phyloP scores from a whole-genome alignment of 495 filamentous ascomycete genomes.

The Hypoxylon rickii region DNA sequence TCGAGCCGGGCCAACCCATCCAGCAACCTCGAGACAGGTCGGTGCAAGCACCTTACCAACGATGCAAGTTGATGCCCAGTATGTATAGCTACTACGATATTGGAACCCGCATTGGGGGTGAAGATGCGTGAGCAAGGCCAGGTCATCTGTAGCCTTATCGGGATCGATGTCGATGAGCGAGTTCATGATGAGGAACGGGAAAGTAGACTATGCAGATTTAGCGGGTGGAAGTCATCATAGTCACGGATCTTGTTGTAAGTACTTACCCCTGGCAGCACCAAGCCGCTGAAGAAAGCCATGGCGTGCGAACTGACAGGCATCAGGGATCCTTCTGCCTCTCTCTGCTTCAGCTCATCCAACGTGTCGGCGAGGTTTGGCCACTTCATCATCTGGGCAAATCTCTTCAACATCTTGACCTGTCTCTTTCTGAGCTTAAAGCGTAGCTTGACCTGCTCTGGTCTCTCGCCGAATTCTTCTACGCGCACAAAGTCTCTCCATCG shows the following conservation, averaged over 20 bases:
- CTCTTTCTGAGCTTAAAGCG: slow-evolving; percentile 60
- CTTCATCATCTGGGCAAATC: slow-evolving; percentile 70
- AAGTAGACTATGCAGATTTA: slow-evolving; percentile 48
- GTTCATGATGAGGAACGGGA: slow-evolving; percentile 75
- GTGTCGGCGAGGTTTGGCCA: slow-evolving; percentile 73
- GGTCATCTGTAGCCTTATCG: slow-evolving; percentile 59
- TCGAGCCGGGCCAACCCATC: slow-evolving; percentile 71
- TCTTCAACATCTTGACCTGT: slow-evolving; percentile 66
- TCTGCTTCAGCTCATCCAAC: slow-evolving; percentile 59
- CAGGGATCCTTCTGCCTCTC: slow-evolving; percentile 57
- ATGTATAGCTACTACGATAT: slow-evolving; percentile 67
- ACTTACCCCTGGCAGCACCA: slow-evolving; percentile 66
- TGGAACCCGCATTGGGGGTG: slow-evolving; percentile 71
- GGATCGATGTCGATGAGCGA: slow-evolving; percentile 71
- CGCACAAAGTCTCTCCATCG: slow-evolving; percentile 70
- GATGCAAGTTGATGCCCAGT: slow-evolving; percentile 70
- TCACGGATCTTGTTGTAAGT: not conserved
- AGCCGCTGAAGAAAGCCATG: slow-evolving; percentile 73
- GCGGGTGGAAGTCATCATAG: too few species aligned
- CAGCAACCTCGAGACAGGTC: slow-evolving; percentile 69
- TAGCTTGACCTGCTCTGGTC: slow-evolving; percentile 54
- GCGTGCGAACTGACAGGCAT: slow-evolving; percentile 66
- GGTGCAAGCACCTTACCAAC: slow-evolving; percentile 79
- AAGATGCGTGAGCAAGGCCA: slow-evolving; percentile 64
- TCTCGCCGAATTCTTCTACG: slow-evolving; percentile 54